Evolutionary conservation across 1,284 basidiomycete genomes (phyloP).

Genomic region (Mixia osmundae): DNA sequence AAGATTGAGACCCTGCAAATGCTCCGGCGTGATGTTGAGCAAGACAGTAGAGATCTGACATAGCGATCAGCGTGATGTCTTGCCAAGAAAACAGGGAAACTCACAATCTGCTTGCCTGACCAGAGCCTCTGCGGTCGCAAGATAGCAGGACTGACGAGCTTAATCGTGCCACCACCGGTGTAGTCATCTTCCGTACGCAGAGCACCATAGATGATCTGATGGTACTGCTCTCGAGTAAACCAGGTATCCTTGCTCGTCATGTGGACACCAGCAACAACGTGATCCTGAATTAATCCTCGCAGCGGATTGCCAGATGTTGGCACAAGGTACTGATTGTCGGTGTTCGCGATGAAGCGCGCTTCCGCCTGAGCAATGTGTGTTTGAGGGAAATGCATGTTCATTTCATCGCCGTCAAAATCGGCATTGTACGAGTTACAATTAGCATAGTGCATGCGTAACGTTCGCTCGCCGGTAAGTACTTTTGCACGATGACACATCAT

Average conservation of each 20-base stretch:
- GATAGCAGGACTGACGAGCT: conserved; percentile 72
- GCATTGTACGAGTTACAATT: conserved; percentile 99
- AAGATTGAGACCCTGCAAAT: conserved; percentile 63
- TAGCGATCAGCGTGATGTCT: background rate
- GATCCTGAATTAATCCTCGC: conserved; percentile 95
- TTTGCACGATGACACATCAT: conserved; percentile 98
- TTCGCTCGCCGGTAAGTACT: conserved; percentile 86
- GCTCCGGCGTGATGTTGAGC: conserved; percentile 66
- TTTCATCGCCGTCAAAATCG: conserved; percentile 98
- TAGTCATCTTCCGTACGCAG: conserved; percentile 67
- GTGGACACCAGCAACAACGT: conserved; percentile 96
- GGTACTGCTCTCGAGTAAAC: conserved; percentile 87
- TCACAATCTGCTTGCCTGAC: conserved; percentile 94
- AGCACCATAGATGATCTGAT: conserved; percentile 88
- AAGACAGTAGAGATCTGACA: conserved; percentile 73
- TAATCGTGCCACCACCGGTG: conserved; percentile 39
- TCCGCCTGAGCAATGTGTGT: conserved; percentile 82
- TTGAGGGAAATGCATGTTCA: conserved; percentile 99
- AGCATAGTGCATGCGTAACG: conserved; percentile 99
- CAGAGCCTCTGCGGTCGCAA: conserved; percentile 75
- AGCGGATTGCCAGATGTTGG: conserved; percentile 95
- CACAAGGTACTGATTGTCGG: conserved; percentile 94
- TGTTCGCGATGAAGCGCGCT: conserved; percentile 84
- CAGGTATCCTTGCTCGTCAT: conserved; percentile 94
- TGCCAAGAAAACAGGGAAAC: conserved; percentile 18